Conservation (phyloP, 164 flowering plant genomes). For the Tetracentron sinense region DNA sequence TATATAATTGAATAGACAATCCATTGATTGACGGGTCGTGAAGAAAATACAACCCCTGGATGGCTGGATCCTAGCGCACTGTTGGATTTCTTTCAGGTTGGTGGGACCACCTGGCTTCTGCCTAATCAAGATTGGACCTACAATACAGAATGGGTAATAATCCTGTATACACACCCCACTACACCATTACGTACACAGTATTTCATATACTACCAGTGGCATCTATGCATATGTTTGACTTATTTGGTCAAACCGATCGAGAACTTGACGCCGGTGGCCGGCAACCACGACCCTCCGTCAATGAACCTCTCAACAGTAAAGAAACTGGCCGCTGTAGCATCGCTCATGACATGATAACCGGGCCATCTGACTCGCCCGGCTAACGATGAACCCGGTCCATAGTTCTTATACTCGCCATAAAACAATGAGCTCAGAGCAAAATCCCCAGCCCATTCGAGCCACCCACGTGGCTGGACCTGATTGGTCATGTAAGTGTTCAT, state of each 20-base stretch:
- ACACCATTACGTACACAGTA: too few species aligned
- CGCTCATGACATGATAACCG: conserved; percentile 60
- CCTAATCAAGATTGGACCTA: too few species aligned
- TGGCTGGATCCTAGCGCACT: too few species aligned
- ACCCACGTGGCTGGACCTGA: conserved; percentile 75
- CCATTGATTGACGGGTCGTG: too few species aligned
- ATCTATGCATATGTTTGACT: background rate
- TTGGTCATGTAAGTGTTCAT: conserved; percentile 71
- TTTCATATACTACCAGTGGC: too few species aligned
- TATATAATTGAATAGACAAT: too few species aligned
- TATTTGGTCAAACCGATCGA: conserved; percentile 52
- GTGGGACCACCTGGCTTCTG: too few species aligned
- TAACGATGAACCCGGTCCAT: conserved; percentile 70
- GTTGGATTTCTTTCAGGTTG: too few species aligned
- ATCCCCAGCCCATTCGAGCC: conserved; percentile 88
- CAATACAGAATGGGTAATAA: too few species aligned
- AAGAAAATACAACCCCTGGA: too few species aligned
- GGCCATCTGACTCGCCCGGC: conserved; percentile 77
- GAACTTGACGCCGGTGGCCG: conserved; percentile 73
- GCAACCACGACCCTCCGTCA: conserved; percentile 81
- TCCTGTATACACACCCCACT: too few species aligned
- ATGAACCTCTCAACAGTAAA: conserved; percentile 68
- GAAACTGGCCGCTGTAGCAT: conserved; percentile 45
- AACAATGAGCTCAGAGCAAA: conserved; percentile 64
- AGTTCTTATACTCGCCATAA: conserved; percentile 82